Base-by-base conservation (phyloP, 345 rosid species). In the Garcia nutans region DNA sequence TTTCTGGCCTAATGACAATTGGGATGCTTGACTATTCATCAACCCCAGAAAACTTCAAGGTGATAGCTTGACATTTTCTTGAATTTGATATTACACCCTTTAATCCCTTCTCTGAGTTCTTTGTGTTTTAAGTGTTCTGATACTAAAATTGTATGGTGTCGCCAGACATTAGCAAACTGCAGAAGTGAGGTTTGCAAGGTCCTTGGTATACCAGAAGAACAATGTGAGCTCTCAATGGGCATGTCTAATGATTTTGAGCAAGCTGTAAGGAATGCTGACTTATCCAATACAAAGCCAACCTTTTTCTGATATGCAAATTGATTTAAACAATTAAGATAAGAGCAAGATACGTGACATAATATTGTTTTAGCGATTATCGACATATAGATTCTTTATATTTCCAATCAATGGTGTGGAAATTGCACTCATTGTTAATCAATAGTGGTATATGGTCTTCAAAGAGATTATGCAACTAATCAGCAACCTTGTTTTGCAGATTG, bases 41-140 rank as follows among this genome's bases (percentile, higher is more conserved):
- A 76, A 96, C 98, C 22, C 97, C 99, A 2, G 99, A 96, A 83
- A 96, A 96, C 82, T 93, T 96, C 81, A 90, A 89, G 97, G 99
- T 92, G 80, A 64, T 59, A 12, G 58, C 73, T 54, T 42, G 52
- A 20, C 42, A 15, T 23, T 24, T 26, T 33, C 20, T 57, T 55
- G 13, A 12, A 12, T 52, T 31, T 10, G 49, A 22, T 3, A 11
- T 52, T 44, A 2, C n/a, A 5, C 19, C 24, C n/a, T 65, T 12
- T 44, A 6, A 10, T 70, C 45, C 64, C 10, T 57, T 52, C 54
- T 52, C 62, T 49, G 47, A 58, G 68, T 23, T 83, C 24, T 45
- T 73, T 33, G 13, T 45, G 68, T 10, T 59, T 33, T 58, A 19
- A 23, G 52, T 61, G 41, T 70, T 68, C 49, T 55, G 62, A 80